phyloP scores from a whole-genome alignment of 1,139 yeast genomes.

The Martiniozyma asiatica region DNA sequence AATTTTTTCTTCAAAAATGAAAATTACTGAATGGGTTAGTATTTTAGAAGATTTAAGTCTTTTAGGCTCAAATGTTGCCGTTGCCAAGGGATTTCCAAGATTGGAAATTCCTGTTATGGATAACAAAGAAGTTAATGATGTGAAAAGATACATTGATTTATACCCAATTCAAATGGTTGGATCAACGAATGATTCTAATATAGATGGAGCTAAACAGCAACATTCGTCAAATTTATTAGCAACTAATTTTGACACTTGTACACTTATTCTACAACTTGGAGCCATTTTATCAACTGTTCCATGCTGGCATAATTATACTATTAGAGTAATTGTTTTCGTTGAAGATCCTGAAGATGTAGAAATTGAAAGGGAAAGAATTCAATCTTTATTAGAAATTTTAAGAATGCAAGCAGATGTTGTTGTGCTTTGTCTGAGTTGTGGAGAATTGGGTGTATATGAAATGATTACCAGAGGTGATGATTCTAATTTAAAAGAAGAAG shows the following conservation, averaged over 20 bases:
- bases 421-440: conserved; percentile 56
- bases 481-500: conserved; percentile 14
- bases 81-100: conserved; percentile 73
- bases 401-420: conserved; percentile 72
- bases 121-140: conserved; percentile 26
- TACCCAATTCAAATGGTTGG: conserved; percentile 86
- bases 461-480: conserved; percentile 60
- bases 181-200: conserved; percentile 56
- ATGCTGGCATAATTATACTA: conserved; percentile 66
- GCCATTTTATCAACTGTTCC: conserved; percentile 88
- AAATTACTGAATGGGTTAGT: conserved; percentile 80
- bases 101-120: conserved; percentile 27
- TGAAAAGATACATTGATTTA: conserved; percentile 74
- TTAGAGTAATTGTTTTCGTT: conserved; percentile 83
- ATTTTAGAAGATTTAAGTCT: conserved; percentile 82
- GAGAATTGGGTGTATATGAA: conserved; percentile 54
- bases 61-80: conserved; percentile 88
- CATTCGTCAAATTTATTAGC: conserved; percentile 57
- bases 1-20: conserved; percentile 56
- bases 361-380: conserved; percentile 55
- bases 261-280: conserved; percentile 83
- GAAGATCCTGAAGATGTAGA: conserved; percentile 59
- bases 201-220: no score
- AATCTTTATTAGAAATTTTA: conserved; percentile 53
- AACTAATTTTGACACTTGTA: conserved; percentile 89